These are phyloP conservation scores for Aspergillus eucalypticola DNA, from an alignment of 2,329 filamentous ascomycete genomes.

Conservation along the genomic window DNA sequence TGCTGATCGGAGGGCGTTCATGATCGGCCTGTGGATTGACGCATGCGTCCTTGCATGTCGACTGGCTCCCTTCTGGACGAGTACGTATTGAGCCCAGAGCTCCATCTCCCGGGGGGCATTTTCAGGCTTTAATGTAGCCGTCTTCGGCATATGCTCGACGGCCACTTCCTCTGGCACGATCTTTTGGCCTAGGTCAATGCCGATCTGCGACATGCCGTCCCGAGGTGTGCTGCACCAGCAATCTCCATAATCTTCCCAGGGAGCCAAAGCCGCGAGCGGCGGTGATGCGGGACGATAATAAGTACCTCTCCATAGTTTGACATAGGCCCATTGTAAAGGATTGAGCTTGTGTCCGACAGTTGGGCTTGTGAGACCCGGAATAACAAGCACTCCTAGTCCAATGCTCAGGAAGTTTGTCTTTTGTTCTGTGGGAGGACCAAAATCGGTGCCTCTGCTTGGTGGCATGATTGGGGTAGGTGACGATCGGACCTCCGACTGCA, in stretches of 20 bases:
- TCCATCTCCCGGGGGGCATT: slow-evolving; percentile 69
- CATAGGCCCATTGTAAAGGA: slow-evolving; percentile 22
- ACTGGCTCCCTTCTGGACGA: slow-evolving; percentile 1
- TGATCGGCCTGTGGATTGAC: slow-evolving; percentile 33
- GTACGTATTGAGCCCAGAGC: slow-evolving; percentile 61
- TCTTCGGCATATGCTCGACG: slow-evolving; percentile 68
- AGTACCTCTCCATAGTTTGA: slow-evolving; percentile 8
- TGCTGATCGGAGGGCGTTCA: slow-evolving; percentile 32
- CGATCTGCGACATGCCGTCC: slow-evolving; percentile 45
- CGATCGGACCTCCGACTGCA: slow-evolving; percentile 2
- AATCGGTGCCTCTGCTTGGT: slow-evolving; percentile 21
- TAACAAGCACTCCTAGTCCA: slow-evolving; percentile 66
- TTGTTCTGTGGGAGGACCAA: slow-evolving; percentile 18
- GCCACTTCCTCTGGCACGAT: slow-evolving; percentile 70
- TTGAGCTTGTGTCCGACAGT: slow-evolving; percentile 42
- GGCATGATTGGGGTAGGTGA: slow-evolving; percentile 5
- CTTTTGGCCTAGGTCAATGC: slow-evolving; percentile 38
- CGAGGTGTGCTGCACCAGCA: slow-evolving; percentile 75
- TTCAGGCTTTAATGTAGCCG: slow-evolving; percentile 61
- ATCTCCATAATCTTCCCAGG: slow-evolving; percentile 78
- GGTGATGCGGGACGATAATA: slow-evolving; percentile 33
- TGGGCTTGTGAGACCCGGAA: slow-evolving; percentile 61
- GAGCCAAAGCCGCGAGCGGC: slow-evolving; percentile 59
- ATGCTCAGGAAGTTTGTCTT: slow-evolving; percentile 73
- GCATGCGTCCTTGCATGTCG: not conserved